A percentile compares a stretch with the other conserved stretches of the same genome.
Conservation (phyloP, 2,329 filamentous ascomycete species). For the Diplodia sapinea region DNA sequence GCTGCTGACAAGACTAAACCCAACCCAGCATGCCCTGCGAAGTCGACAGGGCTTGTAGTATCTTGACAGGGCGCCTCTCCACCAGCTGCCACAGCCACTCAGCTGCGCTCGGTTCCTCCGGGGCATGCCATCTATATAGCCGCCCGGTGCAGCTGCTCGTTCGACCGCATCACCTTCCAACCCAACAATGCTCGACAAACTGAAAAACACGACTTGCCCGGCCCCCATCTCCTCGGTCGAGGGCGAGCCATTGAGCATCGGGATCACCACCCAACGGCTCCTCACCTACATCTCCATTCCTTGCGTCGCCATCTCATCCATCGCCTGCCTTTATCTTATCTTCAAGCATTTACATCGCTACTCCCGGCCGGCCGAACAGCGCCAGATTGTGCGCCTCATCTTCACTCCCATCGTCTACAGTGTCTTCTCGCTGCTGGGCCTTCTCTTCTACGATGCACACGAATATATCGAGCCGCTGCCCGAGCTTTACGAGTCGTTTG, state of each 20-base stretch:
- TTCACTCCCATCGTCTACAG: conserved; percentile 38
- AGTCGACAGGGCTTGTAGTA: not conserved
- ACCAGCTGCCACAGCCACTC: not conserved
- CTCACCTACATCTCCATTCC: conserved; percentile 34
- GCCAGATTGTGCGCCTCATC: conserved; percentile 40
- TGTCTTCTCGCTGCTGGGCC: conserved; percentile 36
- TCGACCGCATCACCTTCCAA: not conserved
- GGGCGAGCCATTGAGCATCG: conserved; percentile 19
- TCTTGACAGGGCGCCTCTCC: not conserved
- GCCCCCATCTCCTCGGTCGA: conserved; percentile 2
- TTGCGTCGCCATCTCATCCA: conserved; percentile 34
- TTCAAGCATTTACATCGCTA: conserved; percentile 39
- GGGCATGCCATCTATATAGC: not conserved
- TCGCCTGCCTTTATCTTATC: conserved; percentile 36
- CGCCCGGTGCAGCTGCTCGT: not conserved
- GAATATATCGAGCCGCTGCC: conserved; percentile 40
- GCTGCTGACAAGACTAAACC: not conserved
- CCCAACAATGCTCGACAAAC: conserved; percentile 2
- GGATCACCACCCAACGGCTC: conserved; percentile 30
- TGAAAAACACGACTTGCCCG: conserved; percentile 15
- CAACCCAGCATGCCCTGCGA: not conserved
- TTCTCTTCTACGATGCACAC: conserved; percentile 38
- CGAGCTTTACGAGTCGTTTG: conserved; percentile 41
- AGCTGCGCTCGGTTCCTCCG: not conserved
- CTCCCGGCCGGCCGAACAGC: conserved; percentile 40